These are phyloP conservation scores for Amylostereum chailletii DNA, from an alignment of 1,284 basidiomycete species.

Conservation along the genomic window DNA sequence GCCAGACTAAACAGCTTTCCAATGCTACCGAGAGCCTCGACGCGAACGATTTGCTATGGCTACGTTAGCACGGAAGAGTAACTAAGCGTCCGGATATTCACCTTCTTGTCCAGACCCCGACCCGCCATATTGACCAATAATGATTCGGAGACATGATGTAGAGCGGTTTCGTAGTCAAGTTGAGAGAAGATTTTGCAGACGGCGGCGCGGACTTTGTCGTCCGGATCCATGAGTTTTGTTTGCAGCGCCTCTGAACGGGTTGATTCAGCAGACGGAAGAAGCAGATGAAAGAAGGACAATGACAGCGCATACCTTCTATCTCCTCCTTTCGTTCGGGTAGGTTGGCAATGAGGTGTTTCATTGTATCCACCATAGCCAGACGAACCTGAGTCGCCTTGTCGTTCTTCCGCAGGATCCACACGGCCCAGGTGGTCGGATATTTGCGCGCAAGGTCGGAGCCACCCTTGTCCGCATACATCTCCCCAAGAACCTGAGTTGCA, in stretches of 20 bases:
- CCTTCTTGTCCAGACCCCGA: constrained; percentile 84
- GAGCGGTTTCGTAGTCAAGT: constrained; percentile 84
- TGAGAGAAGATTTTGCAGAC: constrained; percentile 77
- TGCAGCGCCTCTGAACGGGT: constrained; percentile 44
- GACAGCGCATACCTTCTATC: constrained; percentile 51
- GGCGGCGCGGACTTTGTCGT: constrained; percentile 86
- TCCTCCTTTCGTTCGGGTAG: constrained; percentile 62
- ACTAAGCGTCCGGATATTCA: constrained; percentile 19
- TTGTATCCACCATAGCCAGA: constrained; percentile 71
- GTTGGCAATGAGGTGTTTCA: constrained; percentile 53
- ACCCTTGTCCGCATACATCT: constrained; percentile 80
- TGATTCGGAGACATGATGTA: constrained; percentile 70
- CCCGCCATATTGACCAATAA: constrained; percentile 63
- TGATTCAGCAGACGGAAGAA: constrained; percentile 7
- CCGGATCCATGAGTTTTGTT: constrained; percentile 76
- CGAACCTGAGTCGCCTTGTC: constrained; percentile 74
- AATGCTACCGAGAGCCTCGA: constrained; percentile 71
- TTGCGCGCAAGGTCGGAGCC: constrained; percentile 69
- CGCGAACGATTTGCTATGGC: constrained; percentile 63
- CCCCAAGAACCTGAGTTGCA: constrained; percentile 79
- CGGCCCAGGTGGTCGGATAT: constrained; percentile 80
- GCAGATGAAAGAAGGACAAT: constrained; percentile 1
- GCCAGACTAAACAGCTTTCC: constrained; percentile 79
- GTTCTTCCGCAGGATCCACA: constrained; percentile 76
- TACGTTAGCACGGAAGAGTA: constrained; percentile 1